These are phyloP conservation scores for Limtongia smithiae DNA, from an alignment of 805 yeast genomes.

Conservation along the genomic window DNA sequence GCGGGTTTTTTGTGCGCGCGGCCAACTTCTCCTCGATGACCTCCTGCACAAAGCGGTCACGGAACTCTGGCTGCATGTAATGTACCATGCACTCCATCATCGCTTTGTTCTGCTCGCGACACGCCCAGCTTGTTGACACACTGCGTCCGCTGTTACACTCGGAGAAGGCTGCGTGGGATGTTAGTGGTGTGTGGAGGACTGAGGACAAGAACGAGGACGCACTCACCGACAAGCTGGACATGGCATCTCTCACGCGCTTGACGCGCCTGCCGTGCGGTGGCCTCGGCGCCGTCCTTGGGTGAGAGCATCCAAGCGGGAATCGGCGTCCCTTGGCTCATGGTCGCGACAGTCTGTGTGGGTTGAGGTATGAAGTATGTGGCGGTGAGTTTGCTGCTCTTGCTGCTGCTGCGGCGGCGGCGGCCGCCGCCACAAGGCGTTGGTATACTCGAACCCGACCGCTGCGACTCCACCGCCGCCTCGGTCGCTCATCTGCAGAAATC, in stretches of 20 bases:
- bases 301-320: slow-evolving; percentile 27
- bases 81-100: slow-evolving; percentile 62
- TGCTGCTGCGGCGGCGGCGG: neutral
- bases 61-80: slow-evolving; percentile 51
- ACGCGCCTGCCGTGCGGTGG: slow-evolving; percentile 8
- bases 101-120: slow-evolving; percentile 54
- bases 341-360: neutral
- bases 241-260: slow-evolving; percentile 18
- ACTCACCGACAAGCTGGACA: slow-evolving; percentile 16
- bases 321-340: neutral
- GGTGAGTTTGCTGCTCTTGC: neutral
- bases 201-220: neutral
- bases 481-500: too few species aligned
- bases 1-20: too few species aligned
- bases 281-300: slow-evolving; percentile 21
- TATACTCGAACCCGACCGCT: too few species aligned
- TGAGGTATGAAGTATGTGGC: neutral
- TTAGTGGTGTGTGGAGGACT: too few species aligned
- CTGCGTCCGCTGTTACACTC: slow-evolving; percentile 64
- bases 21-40: slow-evolving; percentile 57
- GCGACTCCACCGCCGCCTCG: too few species aligned
- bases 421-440: neutral
- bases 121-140: slow-evolving; percentile 61
- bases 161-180: slow-evolving; percentile 47
- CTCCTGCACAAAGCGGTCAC: slow-evolving; percentile 66